Conservation (phyloP, 2,329 filamentous ascomycete species). For the Colletotrichum godetiae region DNA sequence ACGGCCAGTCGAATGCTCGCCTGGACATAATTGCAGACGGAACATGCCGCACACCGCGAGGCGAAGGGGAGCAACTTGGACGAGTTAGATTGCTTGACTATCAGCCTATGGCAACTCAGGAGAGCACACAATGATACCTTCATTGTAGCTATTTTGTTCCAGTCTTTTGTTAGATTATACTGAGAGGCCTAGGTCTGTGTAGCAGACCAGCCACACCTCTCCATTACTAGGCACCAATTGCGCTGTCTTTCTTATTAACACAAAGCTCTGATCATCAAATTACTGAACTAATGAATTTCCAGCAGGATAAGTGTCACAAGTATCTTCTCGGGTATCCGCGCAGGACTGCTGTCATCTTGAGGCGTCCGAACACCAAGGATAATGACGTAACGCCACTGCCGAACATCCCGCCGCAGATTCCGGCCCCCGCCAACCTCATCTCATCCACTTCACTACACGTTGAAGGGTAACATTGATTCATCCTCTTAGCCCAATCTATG, state of each 20-base stretch:
- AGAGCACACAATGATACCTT: no score
- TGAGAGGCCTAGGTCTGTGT: no score
- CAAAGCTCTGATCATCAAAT: neutral
- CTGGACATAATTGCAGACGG: neutral
- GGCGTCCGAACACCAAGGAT: neutral
- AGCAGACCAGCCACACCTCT: no score
- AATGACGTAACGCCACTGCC: conserved; percentile 27
- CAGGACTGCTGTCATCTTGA: neutral
- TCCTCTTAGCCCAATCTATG: neutral
- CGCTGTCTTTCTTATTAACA: neutral
- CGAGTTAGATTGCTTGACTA: no score
- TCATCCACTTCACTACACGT: neutral
- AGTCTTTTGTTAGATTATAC: no score
- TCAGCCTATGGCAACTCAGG: no score
- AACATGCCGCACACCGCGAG: no score
- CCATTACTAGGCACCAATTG: no score
- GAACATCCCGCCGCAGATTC: neutral
- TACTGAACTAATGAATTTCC: neutral
- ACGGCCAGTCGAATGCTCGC: no score
- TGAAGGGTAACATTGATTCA: neutral
- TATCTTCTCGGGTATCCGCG: neutral
- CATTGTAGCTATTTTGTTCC: no score
- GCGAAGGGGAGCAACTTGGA: no score
- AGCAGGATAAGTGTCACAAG: neutral
- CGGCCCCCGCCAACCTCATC: neutral